These are phyloP conservation scores for Groenewaldozyma salmanticensis DNA, from an alignment of 805 yeast genomes.

Conservation along the genomic window DNA sequence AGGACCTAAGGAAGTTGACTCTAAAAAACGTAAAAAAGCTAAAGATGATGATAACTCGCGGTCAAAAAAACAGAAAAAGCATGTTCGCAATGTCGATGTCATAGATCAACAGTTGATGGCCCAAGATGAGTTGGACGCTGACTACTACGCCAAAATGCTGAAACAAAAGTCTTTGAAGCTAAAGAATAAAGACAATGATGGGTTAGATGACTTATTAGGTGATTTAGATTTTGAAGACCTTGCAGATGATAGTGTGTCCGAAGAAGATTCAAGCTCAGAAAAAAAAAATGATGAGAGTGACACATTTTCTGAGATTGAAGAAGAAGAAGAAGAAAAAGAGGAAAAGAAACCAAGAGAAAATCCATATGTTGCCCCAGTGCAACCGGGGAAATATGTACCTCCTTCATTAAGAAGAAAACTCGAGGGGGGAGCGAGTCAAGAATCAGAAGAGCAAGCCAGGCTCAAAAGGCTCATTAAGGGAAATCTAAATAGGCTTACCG, in stretches of 20 bases:
- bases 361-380: conserved; percentile 46
- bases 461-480: conserved; percentile 66
- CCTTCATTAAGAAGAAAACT: conserved; percentile 67
- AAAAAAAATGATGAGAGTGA: conserved; percentile 14
- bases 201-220: conserved; percentile 72
- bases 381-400: conserved; percentile 56
- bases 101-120: conserved; percentile 24
- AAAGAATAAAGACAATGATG: conserved; percentile 52
- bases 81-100: neutral
- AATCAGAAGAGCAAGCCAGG: conserved; percentile 37
- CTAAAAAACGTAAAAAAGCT: conserved; percentile 3
- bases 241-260: conserved; percentile 10
- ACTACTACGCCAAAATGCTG: conserved; percentile 71
- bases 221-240: conserved; percentile 22
- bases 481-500: conserved; percentile 79
- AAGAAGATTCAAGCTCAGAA: conserved; percentile 5
- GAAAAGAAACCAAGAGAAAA: conserved; percentile 44
- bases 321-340: conserved; percentile 21
- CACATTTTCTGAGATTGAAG: conserved; percentile 15
- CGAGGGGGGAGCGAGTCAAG: conserved; percentile 23
- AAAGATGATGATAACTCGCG: conserved; percentile 25
- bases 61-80: conserved; percentile 33
- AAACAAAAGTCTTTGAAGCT: conserved; percentile 53
- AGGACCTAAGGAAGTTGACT: neutral
- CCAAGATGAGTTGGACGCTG: conserved; percentile 69